Conservation (phyloP, 2,329 filamentous ascomycete genomes). For the Elsinoe arachidis region DNA sequence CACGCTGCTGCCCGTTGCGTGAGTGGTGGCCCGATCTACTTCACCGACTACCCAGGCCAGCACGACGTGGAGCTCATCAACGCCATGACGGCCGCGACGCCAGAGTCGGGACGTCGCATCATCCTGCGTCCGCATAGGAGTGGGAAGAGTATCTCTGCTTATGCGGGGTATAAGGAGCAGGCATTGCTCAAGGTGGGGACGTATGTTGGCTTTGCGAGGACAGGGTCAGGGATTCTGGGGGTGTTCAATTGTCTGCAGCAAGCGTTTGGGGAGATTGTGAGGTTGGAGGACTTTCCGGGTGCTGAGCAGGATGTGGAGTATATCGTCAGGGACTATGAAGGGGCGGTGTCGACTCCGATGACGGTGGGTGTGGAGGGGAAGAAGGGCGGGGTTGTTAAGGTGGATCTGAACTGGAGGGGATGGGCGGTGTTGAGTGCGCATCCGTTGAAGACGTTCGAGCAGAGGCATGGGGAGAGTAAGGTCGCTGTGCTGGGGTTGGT, state of each 20-base stretch:
- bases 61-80: conserved; percentile 67
- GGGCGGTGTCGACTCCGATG: conserved; percentile 50
- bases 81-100: conserved; percentile 74
- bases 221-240: conserved; percentile 68
- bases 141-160: conserved; percentile 64
- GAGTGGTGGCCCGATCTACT: conserved; percentile 85
- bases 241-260: conserved; percentile 70
- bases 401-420: conserved; percentile 37
- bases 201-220: conserved; percentile 60
- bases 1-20: conserved; percentile 87
- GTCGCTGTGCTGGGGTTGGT: conserved; percentile 63
- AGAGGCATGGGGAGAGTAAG: conserved; percentile 22
- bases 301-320: conserved; percentile 52
- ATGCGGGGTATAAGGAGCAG: conserved; percentile 66
- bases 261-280: conserved; percentile 58
- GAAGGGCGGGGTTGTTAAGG: conserved; percentile 47
- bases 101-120: conserved; percentile 62
- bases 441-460: conserved; percentile 38
- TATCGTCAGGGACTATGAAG: conserved; percentile 65
- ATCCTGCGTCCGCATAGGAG: conserved; percentile 70
- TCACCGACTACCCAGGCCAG: conserved; percentile 79
- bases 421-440: conserved; percentile 79
- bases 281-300: conserved; percentile 65
- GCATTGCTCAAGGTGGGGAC: conserved; percentile 67
- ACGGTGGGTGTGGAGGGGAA: conserved; percentile 25